phyloP scores from a whole-genome alignment of 805 yeast species.

The Yarrowia keelungensis region DNA sequence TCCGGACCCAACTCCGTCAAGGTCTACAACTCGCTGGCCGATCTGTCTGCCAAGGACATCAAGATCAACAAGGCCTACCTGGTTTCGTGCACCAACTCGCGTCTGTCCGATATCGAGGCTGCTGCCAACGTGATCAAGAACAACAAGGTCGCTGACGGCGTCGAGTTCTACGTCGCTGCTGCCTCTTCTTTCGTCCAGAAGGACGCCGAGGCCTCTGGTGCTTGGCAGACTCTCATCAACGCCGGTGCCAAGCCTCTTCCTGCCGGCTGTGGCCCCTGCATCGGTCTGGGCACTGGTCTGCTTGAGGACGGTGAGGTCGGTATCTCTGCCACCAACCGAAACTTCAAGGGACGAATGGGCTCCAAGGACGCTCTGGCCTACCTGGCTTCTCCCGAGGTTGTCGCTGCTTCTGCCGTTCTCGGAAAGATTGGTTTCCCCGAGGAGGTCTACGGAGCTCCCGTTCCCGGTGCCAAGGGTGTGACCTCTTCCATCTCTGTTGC shows the following conservation, averaged over 20 bases:
- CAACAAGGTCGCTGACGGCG: conserved; percentile 83
- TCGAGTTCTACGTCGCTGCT: conserved; percentile 96
- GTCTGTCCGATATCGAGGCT: conserved; percentile 89
- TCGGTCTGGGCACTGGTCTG: conserved; percentile 94
- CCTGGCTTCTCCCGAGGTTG: conserved; percentile 96
- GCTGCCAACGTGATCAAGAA: conserved; percentile 90
- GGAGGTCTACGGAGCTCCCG: conserved; percentile 69
- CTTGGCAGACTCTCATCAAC: conserved; percentile 86
- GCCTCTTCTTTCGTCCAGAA: conserved; percentile 92
- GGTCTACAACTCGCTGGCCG: conserved; percentile 78
- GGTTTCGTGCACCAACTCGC: conserved; percentile 97
- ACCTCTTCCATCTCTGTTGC: conserved; percentile 51
- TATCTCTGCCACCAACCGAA: conserved; percentile 96
- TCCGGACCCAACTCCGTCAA: conserved; percentile 99
- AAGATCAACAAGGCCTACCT: conserved; percentile 91
- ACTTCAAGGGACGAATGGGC: conserved; percentile 99
- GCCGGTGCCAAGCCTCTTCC: conserved; percentile 97
- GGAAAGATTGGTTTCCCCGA: conserved; percentile 94
- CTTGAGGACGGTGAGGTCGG: conserved; percentile 97
- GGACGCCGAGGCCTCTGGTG: conserved; percentile 90
- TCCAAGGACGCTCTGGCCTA: conserved; percentile 94
- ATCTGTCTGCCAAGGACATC: conserved; percentile 73
- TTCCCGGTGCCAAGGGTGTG: conserved; percentile 57
- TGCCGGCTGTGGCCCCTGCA: conserved; percentile 99
- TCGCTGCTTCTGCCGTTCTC: conserved; percentile 96